Conservation (phyloP, 129 eudicot species). For the Flaveria sonorensis region DNA sequence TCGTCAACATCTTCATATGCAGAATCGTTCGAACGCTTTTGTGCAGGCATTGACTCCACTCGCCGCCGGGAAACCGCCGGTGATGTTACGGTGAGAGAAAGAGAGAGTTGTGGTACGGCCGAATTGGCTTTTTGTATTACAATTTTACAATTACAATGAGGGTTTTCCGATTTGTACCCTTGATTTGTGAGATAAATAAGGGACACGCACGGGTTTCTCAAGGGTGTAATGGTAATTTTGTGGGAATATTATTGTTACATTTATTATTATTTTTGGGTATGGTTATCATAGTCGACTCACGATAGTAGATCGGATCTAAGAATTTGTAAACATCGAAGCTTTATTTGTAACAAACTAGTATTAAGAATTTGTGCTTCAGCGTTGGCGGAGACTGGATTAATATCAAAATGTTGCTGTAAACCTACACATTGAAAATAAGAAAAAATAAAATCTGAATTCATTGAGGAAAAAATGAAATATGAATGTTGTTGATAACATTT, state of each 20-base stretch:
- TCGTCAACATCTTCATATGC: background rate
- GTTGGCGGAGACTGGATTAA: too few relatives aligned
- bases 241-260: background rate
- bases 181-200: background rate
- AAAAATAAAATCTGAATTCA: too few relatives aligned
- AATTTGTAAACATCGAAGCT: too few relatives aligned
- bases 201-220: conserved; percentile 17
- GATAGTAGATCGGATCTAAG: too few relatives aligned
- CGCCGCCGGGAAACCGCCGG: conserved; percentile 31
- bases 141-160: background rate
- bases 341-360: too few relatives aligned
- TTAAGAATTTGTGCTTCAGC: too few relatives aligned
- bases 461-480: too few relatives aligned
- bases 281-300: too few relatives aligned
- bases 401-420: too few relatives aligned
- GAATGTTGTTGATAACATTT: too few relatives aligned
- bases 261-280: background rate
- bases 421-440: too few relatives aligned
- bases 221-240: conserved; percentile 12
- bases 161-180: conserved; percentile 18
- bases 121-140: conserved; percentile 28
- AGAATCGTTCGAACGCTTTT: conserved; percentile 37
- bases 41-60: conserved; percentile 42
- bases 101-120: conserved; percentile 26
- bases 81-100: conserved; percentile 25